Evolutionary conservation across 148 eudicot species (phyloP), one percentile per base, ranked within the genome.

Genomic region (Vaccinium macrocarpon): DNA sequence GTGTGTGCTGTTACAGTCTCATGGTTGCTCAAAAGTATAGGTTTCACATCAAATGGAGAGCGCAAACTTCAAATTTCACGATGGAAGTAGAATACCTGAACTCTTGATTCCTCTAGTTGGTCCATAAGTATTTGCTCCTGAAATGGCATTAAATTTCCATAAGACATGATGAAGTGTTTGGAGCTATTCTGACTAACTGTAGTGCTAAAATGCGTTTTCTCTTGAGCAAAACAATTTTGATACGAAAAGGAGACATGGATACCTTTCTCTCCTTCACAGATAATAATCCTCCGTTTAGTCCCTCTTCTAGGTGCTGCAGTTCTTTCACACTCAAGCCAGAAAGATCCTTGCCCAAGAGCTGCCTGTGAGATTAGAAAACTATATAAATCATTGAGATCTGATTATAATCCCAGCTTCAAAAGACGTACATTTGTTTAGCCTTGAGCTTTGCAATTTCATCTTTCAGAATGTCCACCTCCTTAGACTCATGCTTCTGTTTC

Each of bases 221-320:
- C 68, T 57, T 61, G 76, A 53, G 21, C 46, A 68, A 46, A 57
- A 13, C n/a, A 19, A 46, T 6, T 76, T 1, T 32, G 53, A 19
- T 13, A 46, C 29, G 27, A 29, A 50, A 71, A 68, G 53, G 74
- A 83, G 13, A 72, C 21, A 79, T 12, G 13, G 38, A 8, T 51
- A 94, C 98, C 95, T 93, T 95, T 84, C 88, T 91, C 27, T 90
- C 91, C 88, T 94, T 95, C 83, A 94, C 89, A 62, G 92, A 87
- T n/a, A 86, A 64, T 78, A 95, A 87, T 49, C 93, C 92, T 76
- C 89, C 91, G 84, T 59, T 91, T 38, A 95, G 88, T 85, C 92
- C 93, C 86, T 88, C 90, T 83, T 95, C 98, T 27, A 93, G 87
- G 29, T 89, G 88, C 49, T 89, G 92, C 87, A 95, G 66, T 72